Conservation (phyloP, 352 stramenopile species). For the Phytophthora pisi region DNA sequence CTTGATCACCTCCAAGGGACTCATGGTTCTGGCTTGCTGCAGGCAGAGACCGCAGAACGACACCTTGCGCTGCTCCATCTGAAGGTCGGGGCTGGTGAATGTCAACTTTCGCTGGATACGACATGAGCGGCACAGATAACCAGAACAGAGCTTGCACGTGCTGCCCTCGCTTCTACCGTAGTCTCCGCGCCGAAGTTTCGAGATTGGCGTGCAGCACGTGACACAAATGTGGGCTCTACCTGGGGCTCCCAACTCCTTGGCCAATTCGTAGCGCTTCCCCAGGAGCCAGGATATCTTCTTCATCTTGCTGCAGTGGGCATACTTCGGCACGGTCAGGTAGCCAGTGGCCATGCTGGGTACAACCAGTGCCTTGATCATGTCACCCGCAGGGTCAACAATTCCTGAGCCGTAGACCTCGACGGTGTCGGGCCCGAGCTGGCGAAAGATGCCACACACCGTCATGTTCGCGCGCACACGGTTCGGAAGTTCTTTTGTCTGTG, state of each 20-base stretch:
- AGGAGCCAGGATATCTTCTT: constrained; percentile 37
- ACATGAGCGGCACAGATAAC: constrained; percentile 42
- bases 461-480: constrained; percentile 47
- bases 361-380: constrained; percentile 35
- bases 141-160: constrained; percentile 41
- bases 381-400: constrained; percentile 36
- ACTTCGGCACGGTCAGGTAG: constrained; percentile 29
- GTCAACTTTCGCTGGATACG: constrained; percentile 43
- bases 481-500: constrained; percentile 40
- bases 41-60: constrained; percentile 35
- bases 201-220: constrained; percentile 27
- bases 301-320: constrained; percentile 42
- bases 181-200: constrained; percentile 19
- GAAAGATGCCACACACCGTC: constrained; percentile 54
- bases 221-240: constrained; percentile 26
- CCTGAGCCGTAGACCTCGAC: constrained; percentile 52
- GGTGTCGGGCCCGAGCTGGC: constrained; percentile 41
- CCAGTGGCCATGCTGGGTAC: constrained; percentile 19
- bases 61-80: constrained; percentile 36
- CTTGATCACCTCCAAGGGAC: constrained; percentile 18
- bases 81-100: constrained; percentile 13
- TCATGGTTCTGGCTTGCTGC: constrained; percentile 29
- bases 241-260: constrained; percentile 21
- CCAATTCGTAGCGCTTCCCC: constrained; percentile 22
- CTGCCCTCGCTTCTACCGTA: constrained; percentile 23